Percentiles rank a stretch among this genome's conserved stretches.
Conservation (phyloP, 257 asterid species). For the Gentiana macrophylla region DNA sequence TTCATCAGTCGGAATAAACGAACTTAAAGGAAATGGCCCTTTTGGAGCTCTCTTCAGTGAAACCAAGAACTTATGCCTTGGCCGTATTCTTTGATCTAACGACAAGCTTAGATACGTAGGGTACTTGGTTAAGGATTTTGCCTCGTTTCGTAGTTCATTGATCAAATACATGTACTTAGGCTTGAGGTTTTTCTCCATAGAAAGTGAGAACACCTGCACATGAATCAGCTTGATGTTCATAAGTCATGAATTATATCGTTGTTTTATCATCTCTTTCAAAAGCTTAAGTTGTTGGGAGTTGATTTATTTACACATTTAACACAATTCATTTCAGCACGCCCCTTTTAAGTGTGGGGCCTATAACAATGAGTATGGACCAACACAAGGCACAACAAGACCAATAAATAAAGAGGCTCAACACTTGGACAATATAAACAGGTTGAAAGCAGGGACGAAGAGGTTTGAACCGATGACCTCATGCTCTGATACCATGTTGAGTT, state of each 20-base stretch:
- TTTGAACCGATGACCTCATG: no score
- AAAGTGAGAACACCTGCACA: constrained; percentile 79
- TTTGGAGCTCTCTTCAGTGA: constrained; percentile 79
- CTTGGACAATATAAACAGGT: no score
- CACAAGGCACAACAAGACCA: no score
- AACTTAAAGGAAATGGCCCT: constrained; percentile 92
- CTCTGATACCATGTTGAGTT: no score
- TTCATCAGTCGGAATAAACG: constrained; percentile 87
- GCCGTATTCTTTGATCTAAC: constrained; percentile 87
- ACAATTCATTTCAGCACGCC: constrained; percentile 9
- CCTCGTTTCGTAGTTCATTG: constrained; percentile 83
- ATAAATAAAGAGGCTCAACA: no score
- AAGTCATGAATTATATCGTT: constrained; percentile 19
- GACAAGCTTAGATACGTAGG: constrained; percentile 88
- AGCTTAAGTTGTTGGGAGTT: no score
- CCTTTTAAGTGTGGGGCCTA: no score
- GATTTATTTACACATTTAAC: constrained; percentile 1
- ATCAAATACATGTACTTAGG: constrained; percentile 88
- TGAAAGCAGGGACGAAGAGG: no score
- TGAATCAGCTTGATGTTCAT: constrained; percentile 5
- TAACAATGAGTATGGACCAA: no score
- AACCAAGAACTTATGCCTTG: constrained; percentile 87
- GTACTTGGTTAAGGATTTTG: constrained; percentile 71
- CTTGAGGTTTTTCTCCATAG: constrained; percentile 77
- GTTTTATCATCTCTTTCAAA: no score